phyloP scores from a whole-genome alignment of 495 filamentous ascomycete species.

The Sphaerosporella brunnea region DNA sequence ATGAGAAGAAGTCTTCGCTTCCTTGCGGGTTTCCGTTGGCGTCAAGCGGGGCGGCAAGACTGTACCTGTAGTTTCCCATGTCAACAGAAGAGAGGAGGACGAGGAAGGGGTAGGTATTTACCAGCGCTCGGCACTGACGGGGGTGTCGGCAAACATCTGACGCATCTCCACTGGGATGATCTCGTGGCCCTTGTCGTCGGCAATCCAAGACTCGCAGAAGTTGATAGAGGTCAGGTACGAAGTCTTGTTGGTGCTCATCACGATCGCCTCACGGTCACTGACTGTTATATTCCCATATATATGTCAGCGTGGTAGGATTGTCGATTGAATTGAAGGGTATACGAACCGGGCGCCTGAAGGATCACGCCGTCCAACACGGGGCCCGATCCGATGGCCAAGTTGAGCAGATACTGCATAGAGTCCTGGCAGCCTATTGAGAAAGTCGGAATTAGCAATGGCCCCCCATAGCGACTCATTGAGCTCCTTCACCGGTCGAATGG shows the following conservation, averaged over 20 bases:
- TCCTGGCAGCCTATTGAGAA: slow-evolving; percentile 60
- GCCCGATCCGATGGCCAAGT: slow-evolving; percentile 19
- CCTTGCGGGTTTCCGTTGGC: slow-evolving; percentile 29
- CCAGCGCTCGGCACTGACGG: slow-evolving; percentile 53
- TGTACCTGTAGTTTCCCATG: slow-evolving; percentile 7
- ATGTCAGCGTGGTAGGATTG: background rate
- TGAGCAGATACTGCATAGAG: slow-evolving; percentile 51
- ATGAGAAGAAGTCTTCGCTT: slow-evolving; percentile 79
- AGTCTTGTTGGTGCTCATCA: slow-evolving; percentile 26
- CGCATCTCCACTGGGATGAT: slow-evolving; percentile 40
- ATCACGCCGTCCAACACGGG: slow-evolving; percentile 53
- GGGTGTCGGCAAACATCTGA: slow-evolving; percentile 34
- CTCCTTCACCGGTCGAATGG: slow-evolving; percentile 44
- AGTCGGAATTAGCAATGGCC: background rate
- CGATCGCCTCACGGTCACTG: slow-evolving; percentile 56
- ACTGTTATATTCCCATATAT: slow-evolving; percentile 30
- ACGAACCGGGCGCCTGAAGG: slow-evolving; percentile 46
- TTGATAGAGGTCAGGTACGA: slow-evolving; percentile 36
- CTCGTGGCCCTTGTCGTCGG: slow-evolving; percentile 35
- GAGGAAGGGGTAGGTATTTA: background rate
- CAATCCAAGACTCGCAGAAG: slow-evolving; percentile 37
- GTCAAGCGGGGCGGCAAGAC: slow-evolving; percentile 11
- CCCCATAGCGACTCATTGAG: background rate
- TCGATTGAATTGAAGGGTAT: background rate
- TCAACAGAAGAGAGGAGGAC: background rate